phyloP scores from a whole-genome alignment of 768 basidiomycete species.

The Phylloporus arenicola region DNA sequence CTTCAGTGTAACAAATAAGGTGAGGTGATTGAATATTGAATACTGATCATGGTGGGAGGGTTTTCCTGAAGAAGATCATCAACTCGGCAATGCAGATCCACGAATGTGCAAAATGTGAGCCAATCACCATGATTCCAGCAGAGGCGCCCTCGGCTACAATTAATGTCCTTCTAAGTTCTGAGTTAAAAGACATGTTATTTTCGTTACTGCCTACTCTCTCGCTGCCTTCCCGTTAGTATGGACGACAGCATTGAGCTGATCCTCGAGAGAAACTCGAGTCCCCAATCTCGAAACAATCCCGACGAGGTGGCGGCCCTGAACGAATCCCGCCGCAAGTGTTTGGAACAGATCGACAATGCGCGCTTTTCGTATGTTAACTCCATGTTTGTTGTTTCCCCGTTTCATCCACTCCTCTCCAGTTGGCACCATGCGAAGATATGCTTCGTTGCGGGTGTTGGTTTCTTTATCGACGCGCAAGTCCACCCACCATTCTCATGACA shows the following conservation, averaged over 20 bases:
- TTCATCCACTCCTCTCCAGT: slow-evolving; percentile 30
- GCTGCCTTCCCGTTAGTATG: slow-evolving; percentile 10
- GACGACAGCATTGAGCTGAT: neutral
- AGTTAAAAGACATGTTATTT: slow-evolving; percentile 11
- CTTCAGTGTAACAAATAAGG: neutral
- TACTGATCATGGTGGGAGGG: neutral
- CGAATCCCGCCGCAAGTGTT: slow-evolving; percentile 67
- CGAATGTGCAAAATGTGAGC: slow-evolving; percentile 17
- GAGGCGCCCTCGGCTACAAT: slow-evolving; percentile 5
- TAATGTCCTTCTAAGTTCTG: neutral
- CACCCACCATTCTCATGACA: slow-evolving; percentile 3
- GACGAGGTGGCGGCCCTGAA: slow-evolving; percentile 39
- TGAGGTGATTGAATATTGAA: slow-evolving; percentile 1
- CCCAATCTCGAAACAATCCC: neutral
- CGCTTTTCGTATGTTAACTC: slow-evolving; percentile 59
- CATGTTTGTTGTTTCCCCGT: neutral
- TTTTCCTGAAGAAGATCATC: neutral
- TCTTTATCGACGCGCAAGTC: slow-evolving; percentile 78
- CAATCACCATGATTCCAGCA: too few species aligned
- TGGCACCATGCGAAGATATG: slow-evolving; percentile 82
- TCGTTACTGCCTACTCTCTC: neutral
- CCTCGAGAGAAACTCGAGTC: neutral
- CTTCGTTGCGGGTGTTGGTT: slow-evolving; percentile 67
- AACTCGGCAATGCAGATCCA: slow-evolving; percentile 8
- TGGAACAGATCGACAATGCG: slow-evolving; percentile 83